Evolutionary conservation across 2,329 filamentous ascomycete genomes (phyloP).

Genomic region (Hirsutella rhossiliensis): DNA sequence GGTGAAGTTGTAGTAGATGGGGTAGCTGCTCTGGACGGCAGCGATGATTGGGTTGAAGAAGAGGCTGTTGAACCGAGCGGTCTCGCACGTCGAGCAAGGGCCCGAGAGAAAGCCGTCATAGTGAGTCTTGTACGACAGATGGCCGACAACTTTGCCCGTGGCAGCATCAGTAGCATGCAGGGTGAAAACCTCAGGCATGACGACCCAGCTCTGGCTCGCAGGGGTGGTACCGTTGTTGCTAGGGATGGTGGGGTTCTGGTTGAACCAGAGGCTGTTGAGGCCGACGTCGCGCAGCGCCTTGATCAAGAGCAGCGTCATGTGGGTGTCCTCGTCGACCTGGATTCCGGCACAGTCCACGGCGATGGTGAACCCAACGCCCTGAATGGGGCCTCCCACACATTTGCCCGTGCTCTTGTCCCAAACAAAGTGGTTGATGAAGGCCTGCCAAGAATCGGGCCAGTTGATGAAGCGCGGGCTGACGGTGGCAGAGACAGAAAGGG

Average conservation of each 20-base stretch:
- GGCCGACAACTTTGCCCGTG: constrained; percentile 19
- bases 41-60: constrained; percentile 25
- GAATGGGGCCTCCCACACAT: constrained; percentile 19
- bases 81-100: constrained; percentile 23
- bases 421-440: constrained; percentile 26
- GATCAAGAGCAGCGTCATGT: constrained; percentile 26
- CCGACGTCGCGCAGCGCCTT: constrained; percentile 25
- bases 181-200: constrained; percentile 26
- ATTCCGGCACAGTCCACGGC: constrained; percentile 23
- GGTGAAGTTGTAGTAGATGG: constrained; percentile 24
- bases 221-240: constrained; percentile 16
- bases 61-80: constrained; percentile 19
- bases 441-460: constrained; percentile 25
- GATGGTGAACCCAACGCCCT: constrained; percentile 23
- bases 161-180: constrained; percentile 20
- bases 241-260: constrained; percentile 24
- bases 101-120: constrained; percentile 24
- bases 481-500: constrained; percentile 17
- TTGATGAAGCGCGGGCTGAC: constrained; percentile 27
- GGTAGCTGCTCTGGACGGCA: constrained; percentile 25
- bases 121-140: constrained; percentile 23
- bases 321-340: constrained; percentile 24
- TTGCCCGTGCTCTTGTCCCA: constrained; percentile 24
- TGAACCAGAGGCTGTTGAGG: constrained; percentile 26
- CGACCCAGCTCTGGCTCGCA: constrained; percentile 20